Percentiles rank a stretch among this genome's conserved stretches.
These are phyloP conservation scores for Begonia peltatifolia DNA, from an alignment of 306 rosid genomes.

Conservation along the genomic window DNA sequence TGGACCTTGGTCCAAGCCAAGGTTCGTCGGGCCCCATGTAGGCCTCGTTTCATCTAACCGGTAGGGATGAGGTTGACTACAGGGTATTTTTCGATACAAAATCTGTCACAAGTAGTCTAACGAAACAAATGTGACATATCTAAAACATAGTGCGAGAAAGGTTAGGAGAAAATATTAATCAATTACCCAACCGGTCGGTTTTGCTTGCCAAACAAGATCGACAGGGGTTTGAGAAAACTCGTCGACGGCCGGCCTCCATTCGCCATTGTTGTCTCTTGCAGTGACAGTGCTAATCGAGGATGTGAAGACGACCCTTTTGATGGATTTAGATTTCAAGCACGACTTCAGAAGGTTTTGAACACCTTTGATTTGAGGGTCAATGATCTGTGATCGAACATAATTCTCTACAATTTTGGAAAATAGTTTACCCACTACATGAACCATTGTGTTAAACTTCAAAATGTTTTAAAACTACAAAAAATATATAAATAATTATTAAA, in stretches of 20 bases:
- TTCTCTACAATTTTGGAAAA: conserved; percentile 21
- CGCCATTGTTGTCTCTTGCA: conserved; percentile 38
- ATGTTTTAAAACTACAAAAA: not conserved
- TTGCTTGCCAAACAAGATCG: conserved; percentile 33
- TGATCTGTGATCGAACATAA: conserved; percentile 34
- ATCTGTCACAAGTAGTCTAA: no score
- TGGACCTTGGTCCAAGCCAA: not conserved
- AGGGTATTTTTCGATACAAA: no score
- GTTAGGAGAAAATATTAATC: not conserved
- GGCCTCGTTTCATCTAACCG: no score
- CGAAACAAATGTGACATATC: no score
- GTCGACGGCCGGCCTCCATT: conserved; percentile 42
- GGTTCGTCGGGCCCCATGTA: no score
- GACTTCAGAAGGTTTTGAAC: conserved; percentile 45
- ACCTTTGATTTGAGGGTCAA: conserved; percentile 50
- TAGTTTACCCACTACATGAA: not conserved
- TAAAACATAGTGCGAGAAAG: not conserved
- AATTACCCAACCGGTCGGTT: conserved; percentile 71
- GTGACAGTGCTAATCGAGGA: conserved; percentile 70
- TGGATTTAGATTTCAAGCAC: conserved; percentile 54
- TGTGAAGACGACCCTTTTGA: conserved; percentile 66
- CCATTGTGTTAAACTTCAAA: not conserved
- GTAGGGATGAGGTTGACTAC: no score
- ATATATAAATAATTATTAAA: not conserved
- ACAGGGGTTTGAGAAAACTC: conserved; percentile 47